Percentiles rank a stretch among this genome's conserved stretches.
Evolutionary conservation across 345 rosid species (phyloP).

Genomic region (Eucalyptus coolabah): DNA sequence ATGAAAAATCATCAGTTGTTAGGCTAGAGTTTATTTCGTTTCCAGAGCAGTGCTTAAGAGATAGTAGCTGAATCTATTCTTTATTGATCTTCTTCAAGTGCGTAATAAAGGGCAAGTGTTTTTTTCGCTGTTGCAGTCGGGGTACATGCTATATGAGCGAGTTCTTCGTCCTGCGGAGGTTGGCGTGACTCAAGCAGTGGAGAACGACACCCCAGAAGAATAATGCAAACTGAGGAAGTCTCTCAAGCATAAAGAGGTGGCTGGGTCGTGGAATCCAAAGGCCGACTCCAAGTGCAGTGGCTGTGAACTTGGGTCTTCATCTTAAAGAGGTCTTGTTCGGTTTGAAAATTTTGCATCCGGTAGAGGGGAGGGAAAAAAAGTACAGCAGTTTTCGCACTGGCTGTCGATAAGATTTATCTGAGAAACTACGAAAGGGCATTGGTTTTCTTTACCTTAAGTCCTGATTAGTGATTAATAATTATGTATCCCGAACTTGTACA

Average conservation of each 20-base stretch:
- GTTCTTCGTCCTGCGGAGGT: slow-evolving; percentile 92
- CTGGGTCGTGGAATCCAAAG: background rate
- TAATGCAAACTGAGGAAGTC: slow-evolving; percentile 2
- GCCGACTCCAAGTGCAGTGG: background rate
- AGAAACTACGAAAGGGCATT: background rate
- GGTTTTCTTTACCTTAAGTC: background rate
- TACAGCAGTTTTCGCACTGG: background rate
- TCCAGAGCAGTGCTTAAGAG: too few species aligned
- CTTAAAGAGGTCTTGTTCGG: background rate
- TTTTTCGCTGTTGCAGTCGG: slow-evolving; percentile 32
- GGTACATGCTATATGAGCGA: slow-evolving; percentile 62
- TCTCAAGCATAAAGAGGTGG: background rate
- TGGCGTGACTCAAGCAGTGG: slow-evolving; percentile 60
- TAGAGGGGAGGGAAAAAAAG: background rate
- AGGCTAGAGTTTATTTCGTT: too few species aligned
- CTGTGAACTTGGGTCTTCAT: background rate
- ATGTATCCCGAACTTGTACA: background rate
- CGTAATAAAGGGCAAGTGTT: background rate
- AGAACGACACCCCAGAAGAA: background rate
- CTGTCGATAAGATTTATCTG: background rate
- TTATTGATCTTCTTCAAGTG: background rate
- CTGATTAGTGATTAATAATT: background rate
- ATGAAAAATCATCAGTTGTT: background rate
- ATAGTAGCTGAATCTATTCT: background rate
- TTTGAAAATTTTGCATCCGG: slow-evolving; percentile 1